Base-by-base conservation (phyloP, 2,329 filamentous ascomycete genomes). In the Talaromyces verruculosus region DNA sequence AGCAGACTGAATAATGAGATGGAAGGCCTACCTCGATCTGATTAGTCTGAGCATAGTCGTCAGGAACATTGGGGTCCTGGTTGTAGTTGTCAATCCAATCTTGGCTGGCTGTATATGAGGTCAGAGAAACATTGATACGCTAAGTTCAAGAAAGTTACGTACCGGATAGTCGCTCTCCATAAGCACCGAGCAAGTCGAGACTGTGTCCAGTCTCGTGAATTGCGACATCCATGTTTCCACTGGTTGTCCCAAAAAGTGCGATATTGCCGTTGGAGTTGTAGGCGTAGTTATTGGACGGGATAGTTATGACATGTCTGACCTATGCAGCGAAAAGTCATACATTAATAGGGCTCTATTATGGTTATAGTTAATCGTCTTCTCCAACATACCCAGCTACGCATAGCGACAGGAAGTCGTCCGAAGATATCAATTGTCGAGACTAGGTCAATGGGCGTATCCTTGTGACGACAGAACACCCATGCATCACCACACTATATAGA, bases 151-250 rank as follows among this genome's bases (percentile, higher is more conserved):
- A 30, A 25, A 11, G 11, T 6, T 33, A 8, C 25, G 15, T 61
- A 61, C 64, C 19, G n/a, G 64, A 65, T 22, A 65, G n/a, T 33
- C 45, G 45, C n/a, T 61, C 64, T 6, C 64, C 57, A 17, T 65
- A 65, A 41, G 64, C 64, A n/a, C 64, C 64, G 33, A 65, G 64
- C 5, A 65, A 39, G 19, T 65, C 64, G 45, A 65, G 64, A 47
- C 64, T 65, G 35, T 65, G 64, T n/a, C 64, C 64, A 2, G 57
- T 65, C 43, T 65, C 64, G 37, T 65, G 64, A 47, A 65, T 55
- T 2, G 57, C 64, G 22, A 65, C 64, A 19, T 65, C 64, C 13
- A 65, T 49, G 25, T 33, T 61, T 28, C 22, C 45, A 10, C 64
- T 61, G n/a, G 64, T 65, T 5, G 41, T 19, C n/a, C 64, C 64